Evolutionary conservation across 139 green algal species (phyloP).

Genomic region (Picocystis salinarum): DNA sequence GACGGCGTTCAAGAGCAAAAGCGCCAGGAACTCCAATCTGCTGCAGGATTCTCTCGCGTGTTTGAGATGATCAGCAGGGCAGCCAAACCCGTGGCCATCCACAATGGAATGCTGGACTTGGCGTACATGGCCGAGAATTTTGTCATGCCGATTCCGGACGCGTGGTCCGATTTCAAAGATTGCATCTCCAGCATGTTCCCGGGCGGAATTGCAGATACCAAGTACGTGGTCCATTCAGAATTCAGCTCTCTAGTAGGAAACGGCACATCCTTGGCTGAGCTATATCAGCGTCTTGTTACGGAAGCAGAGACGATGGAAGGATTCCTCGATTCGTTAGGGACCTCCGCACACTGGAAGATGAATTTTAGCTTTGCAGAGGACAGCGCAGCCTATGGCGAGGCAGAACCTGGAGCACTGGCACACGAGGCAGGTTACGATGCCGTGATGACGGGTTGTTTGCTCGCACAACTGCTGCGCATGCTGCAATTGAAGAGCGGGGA

Average conservation of each 20-base stretch:
- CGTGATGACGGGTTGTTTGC: conserved; percentile 44
- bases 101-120: conserved; percentile 46
- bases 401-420: too few species aligned
- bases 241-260: neutral
- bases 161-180: conserved; percentile 35
- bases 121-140: conserved; percentile 35
- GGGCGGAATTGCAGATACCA: conserved; percentile 48
- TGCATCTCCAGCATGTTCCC: conserved; percentile 32
- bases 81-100: conserved; percentile 28
- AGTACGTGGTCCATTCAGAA: conserved; percentile 19
- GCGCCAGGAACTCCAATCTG: conserved; percentile 3
- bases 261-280: conserved; percentile 10
- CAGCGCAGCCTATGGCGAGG: too few species aligned
- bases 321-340: too few species aligned
- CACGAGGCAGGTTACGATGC: conserved; percentile 63
- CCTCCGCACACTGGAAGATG: too few species aligned
- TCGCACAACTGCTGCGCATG: conserved; percentile 2
- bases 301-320: too few species aligned
- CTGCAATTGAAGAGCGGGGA: too few species aligned
- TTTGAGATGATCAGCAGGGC: conserved; percentile 31
- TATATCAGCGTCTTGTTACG: conserved; percentile 12
- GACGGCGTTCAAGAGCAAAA: conserved; percentile 12
- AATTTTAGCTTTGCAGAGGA: too few species aligned
- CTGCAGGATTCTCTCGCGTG: conserved; percentile 25
- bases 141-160: conserved; percentile 18